Evolutionary conservation across 1,284 basidiomycete species (phyloP).

Genomic region (Laetiporus sulphureus): DNA sequence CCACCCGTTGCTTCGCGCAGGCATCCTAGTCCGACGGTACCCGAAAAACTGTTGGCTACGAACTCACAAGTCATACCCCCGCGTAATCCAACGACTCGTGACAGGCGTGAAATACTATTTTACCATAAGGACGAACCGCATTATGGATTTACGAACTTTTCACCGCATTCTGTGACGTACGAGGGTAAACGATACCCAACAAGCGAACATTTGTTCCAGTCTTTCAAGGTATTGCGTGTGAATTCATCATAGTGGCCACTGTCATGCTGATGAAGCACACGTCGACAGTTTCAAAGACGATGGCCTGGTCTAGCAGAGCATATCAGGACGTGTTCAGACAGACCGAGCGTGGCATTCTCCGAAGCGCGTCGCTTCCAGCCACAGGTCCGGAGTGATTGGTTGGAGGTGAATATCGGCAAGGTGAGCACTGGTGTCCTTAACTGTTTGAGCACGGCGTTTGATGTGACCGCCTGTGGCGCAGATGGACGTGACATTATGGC

Average conservation of each 20-base stretch:
- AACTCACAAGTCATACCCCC: no score
- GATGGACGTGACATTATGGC: conserved; percentile 55
- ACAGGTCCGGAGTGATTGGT: conserved; percentile 55
- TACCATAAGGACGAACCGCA: conserved; percentile 17
- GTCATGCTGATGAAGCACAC: no score
- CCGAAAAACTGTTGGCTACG: no score
- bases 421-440: no score
- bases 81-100: no score
- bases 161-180: conserved; percentile 17
- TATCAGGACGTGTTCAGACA: conserved; percentile 51
- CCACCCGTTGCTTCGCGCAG: no score
- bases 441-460: no score
- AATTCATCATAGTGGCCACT: no score
- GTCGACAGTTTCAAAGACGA: conserved; percentile 47
- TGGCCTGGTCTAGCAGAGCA: conserved; percentile 56
- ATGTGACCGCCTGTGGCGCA: conserved; percentile 21
- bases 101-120: conserved; percentile 13
- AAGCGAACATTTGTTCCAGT: conserved; percentile 45
- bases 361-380: conserved; percentile 60
- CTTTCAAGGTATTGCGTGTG: conserved; percentile 49
- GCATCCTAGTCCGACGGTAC: no score
- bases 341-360: conserved; percentile 55
- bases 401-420: conserved; percentile 52
- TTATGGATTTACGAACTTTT: conserved; percentile 26
- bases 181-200: conserved; percentile 20